Evolutionary conservation across 306 rosid genomes (phyloP).

Genomic region (Cicer arietinum): DNA sequence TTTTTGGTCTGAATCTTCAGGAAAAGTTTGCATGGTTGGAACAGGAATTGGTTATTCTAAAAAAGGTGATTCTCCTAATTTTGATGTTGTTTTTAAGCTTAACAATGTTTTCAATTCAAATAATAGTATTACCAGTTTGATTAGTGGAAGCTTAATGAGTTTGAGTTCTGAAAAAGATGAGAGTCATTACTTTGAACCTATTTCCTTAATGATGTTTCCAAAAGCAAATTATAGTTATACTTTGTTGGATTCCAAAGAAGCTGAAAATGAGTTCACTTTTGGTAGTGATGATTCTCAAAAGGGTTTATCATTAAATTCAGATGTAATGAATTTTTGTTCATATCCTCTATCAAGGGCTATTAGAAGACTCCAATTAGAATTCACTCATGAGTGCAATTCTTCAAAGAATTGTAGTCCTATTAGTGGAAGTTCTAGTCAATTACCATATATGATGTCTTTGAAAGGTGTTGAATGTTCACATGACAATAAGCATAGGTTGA

Average conservation of each 20-base stretch:
- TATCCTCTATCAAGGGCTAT: neutral
- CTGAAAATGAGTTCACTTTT: conserved; percentile 1
- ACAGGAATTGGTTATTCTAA: conserved; percentile 12
- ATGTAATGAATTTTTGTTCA: conserved; percentile 42
- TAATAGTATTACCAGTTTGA: conserved; percentile 41
- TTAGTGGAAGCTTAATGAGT: conserved; percentile 64
- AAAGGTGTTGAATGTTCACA: conserved; percentile 28
- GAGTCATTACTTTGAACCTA: conserved; percentile 45
- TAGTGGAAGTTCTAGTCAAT: neutral
- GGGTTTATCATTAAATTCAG: conserved; percentile 6
- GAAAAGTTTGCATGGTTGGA: conserved; percentile 65
- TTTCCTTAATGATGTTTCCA: conserved; percentile 56
- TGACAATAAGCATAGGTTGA: conserved; percentile 12
- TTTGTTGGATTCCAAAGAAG: conserved; percentile 45
- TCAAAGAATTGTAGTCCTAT: conserved; percentile 15
- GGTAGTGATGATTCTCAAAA: conserved; percentile 33
- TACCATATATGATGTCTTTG: conserved; percentile 21
- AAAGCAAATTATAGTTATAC: conserved; percentile 46
- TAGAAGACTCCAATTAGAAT: conserved; percentile 36
- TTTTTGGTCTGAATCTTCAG: conserved; percentile 63
- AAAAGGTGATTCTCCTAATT: conserved; percentile 29
- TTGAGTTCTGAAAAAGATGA: conserved; percentile 43
- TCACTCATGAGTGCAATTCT: conserved; percentile 32
- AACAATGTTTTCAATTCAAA: conserved; percentile 46
- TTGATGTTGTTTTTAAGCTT: conserved; percentile 56